phyloP scores from a whole-genome alignment of 2,329 filamentous ascomycete genomes.

The Pseudogymnoascus sp. region DNA sequence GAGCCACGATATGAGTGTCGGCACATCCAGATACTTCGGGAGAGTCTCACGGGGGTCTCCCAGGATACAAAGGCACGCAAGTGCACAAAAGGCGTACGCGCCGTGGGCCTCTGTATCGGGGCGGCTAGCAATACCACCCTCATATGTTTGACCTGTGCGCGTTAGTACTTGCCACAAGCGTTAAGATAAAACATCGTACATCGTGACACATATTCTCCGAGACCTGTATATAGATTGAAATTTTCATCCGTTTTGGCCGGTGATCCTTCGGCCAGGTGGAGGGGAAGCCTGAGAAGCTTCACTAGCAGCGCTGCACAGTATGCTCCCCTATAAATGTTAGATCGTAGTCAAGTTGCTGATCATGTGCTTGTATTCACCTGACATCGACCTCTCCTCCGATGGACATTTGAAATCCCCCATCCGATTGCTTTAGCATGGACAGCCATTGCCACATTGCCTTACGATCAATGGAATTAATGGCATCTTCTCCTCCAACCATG shows the following conservation, averaged over 20 bases:
- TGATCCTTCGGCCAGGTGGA: constrained; percentile 67
- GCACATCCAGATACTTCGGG: constrained; percentile 66
- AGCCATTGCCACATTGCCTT: constrained; percentile 88
- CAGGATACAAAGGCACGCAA: constrained; percentile 81
- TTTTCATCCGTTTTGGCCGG: constrained; percentile 58
- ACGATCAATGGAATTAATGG: constrained; percentile 71
- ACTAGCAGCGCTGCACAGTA: constrained; percentile 87
- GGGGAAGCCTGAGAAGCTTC: constrained; percentile 73
- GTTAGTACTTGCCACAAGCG: background rate
- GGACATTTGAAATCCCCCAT: constrained; percentile 85
- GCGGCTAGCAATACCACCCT: constrained; percentile 83
- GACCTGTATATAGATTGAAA: constrained; percentile 59
- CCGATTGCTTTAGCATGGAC: constrained; percentile 72
- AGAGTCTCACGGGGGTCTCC: constrained; percentile 71
- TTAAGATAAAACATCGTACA: constrained; percentile 50
- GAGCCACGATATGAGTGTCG: constrained; percentile 75
- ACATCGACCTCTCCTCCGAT: constrained; percentile 88
- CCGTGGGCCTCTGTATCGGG: constrained; percentile 90
- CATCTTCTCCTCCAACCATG: constrained; percentile 67
- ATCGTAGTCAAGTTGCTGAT: background rate
- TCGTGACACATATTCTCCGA: constrained; percentile 71
- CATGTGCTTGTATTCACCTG: constrained; percentile 47
- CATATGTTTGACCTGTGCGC: constrained; percentile 72
- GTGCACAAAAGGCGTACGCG: constrained; percentile 89
- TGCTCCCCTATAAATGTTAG: constrained; percentile 56